Conservation (phyloP, 2,329 filamentous ascomycete species). For the Purpureocillium lavendulum region DNA sequence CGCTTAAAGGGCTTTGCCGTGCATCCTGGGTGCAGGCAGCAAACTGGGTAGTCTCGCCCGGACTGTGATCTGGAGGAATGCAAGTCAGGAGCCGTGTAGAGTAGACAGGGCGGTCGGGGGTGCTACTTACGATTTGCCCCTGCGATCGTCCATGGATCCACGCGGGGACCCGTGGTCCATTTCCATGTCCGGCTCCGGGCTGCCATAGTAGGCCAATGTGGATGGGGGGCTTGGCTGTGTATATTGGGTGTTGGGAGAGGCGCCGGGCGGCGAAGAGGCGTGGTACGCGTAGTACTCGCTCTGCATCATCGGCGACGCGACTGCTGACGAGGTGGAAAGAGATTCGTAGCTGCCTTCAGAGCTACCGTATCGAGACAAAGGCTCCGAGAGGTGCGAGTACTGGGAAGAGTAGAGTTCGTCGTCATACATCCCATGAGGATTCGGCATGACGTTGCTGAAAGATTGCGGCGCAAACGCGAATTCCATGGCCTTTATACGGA, state of each 20-base stretch:
- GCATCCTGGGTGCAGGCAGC: conserved; percentile 33
- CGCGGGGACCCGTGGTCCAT: conserved; percentile 8
- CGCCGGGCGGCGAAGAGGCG: conserved; percentile 5
- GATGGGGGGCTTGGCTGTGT: conserved; percentile 6
- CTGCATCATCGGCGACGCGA: conserved; percentile 16
- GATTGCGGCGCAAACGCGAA: neutral
- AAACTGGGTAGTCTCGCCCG: conserved; percentile 24
- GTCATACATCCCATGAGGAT: neutral
- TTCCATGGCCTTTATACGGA: neutral
- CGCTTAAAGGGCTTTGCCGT: conserved; percentile 38
- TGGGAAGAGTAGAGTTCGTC: conserved; percentile 2
- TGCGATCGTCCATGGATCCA: conserved; percentile 6
- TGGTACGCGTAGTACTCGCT: conserved; percentile 11
- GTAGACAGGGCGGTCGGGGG: too few relatives aligned
- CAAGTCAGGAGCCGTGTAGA: too few relatives aligned
- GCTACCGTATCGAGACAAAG: conserved; percentile 18
- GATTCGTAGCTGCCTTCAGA: conserved; percentile 17
- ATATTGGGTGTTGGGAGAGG: neutral
- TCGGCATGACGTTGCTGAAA: neutral
- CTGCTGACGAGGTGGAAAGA: conserved; percentile 14
- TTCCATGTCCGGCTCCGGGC: conserved; percentile 10
- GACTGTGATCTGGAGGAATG: conserved; percentile 6
- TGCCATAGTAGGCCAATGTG: conserved; percentile 7
- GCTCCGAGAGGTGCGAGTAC: conserved; percentile 14
- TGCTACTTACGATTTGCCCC: conserved; percentile 5